Percentiles rank a stretch among this genome's conserved stretches.
Conservation (phyloP, 176 grass and related monocot species). For the Raddia distichophylla region DNA sequence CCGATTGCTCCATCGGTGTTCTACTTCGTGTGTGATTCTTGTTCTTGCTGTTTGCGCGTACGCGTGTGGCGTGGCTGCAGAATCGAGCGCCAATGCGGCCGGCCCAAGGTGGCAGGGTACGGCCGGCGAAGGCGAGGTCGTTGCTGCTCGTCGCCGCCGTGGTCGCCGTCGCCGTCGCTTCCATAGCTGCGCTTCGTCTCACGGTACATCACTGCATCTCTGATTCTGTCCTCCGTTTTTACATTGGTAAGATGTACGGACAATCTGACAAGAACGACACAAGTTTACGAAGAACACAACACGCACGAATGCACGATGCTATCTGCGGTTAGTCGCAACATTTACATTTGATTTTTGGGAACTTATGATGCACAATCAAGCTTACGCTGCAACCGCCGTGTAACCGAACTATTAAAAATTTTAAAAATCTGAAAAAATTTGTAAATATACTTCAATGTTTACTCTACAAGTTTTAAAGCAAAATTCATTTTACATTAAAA, state of each 20-base stretch:
- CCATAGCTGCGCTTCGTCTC: background rate
- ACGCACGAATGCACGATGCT: background rate
- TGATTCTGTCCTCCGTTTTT: background rate
- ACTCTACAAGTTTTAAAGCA: no score
- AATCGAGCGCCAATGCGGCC: background rate
- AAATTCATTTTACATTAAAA: no score
- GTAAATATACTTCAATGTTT: no score
- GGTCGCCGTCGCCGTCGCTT: background rate
- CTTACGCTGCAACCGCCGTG: no score
- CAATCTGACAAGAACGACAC: no score
- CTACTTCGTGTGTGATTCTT: background rate
- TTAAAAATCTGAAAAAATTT: no score
- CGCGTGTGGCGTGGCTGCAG: background rate
- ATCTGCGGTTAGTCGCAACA: background rate
- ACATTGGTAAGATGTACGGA: background rate
- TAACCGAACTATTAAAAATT: no score
- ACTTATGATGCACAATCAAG: no score
- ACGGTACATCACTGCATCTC: background rate
- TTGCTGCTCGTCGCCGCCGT: background rate
- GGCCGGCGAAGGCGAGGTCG: background rate
- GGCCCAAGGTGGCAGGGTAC: background rate
- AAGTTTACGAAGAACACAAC: background rate
- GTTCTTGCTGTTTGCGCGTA: background rate
- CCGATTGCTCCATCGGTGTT: background rate
- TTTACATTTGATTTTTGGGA: no score